Evolutionary conservation across 805 yeast species (phyloP), one percentile per base, ranked within the genome.

Genomic region (Metschnikowia anglica): DNA sequence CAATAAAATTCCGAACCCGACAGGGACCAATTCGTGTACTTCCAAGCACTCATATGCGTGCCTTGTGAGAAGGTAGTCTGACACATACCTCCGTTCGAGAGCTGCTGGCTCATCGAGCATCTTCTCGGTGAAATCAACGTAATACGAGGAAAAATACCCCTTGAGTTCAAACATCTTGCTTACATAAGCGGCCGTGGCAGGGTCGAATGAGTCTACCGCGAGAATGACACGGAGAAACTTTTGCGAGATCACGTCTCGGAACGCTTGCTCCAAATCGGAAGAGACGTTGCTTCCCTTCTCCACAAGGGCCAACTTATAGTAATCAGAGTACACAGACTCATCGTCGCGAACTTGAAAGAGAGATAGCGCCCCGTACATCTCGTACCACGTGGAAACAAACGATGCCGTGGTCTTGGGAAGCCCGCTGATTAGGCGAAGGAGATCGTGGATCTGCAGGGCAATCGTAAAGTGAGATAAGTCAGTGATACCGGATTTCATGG

Each of bases 361-460:
- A 8, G 79, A 58, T n/a, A 81, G 68, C 6, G 79, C 78, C 29
- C 73, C 64, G 29, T 79, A 71, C 11, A 81, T 69, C 55, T 85
- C 93, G 56, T 81, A 84, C 95, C 95, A 85, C 0, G 77, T 62
- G 5, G 68, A 66, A 12, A 86, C 74, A 52, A 66, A 70, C 12
- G 68, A 66, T 3, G 78, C 57, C 17, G 83, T 83, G 3, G 80
- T 68, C 28, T 72, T 69, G 8, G 73, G 70, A 27, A 65, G 63
- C 1, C 83, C 83, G 2, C 77, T 69, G 47, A 76, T 55, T 3
- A 76, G 63, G 12, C 68, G 58, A 4, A 76, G 51, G 19, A 79
- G 49, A 34, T 72, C 76, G 41, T 61, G 61, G 15, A 78, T 57
- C 49, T 74, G 73, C 41, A 50, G 45, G 11, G 61, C 54, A 7